Conservation (phyloP, 345 rosid genomes). For the Moringa oleifera region DNA sequence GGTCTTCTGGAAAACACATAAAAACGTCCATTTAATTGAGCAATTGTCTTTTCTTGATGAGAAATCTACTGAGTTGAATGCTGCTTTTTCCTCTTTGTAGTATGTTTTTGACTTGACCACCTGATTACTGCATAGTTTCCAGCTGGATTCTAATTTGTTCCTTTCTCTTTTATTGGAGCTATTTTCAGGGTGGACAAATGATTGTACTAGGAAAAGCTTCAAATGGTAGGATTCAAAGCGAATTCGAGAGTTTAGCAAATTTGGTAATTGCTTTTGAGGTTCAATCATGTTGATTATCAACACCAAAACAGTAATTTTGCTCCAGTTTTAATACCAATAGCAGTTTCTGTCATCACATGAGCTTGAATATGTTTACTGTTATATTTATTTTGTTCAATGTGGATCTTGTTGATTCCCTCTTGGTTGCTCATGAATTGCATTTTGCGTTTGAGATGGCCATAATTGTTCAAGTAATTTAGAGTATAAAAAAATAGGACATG, state of each 20-base stretch:
- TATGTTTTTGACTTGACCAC: too few relatives aligned
- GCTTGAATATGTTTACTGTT: neutral
- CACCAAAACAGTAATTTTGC: neutral
- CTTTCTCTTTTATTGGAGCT: neutral
- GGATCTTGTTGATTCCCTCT: too few relatives aligned
- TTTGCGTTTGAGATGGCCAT: too few relatives aligned
- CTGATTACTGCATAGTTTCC: neutral
- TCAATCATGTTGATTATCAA: constrained; percentile 1
- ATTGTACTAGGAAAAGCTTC: constrained; percentile 51
- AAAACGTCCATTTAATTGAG: neutral
- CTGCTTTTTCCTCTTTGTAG: neutral
- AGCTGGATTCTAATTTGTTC: neutral
- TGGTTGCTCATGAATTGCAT: too few relatives aligned
- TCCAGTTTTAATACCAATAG: too few relatives aligned
- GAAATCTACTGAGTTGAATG: neutral
- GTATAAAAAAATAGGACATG: too few relatives aligned
- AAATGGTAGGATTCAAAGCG: constrained; percentile 35
- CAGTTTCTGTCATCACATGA: neutral
- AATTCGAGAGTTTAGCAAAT: constrained; percentile 44
- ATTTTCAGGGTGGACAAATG: constrained; percentile 53
- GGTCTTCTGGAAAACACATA: too few relatives aligned
- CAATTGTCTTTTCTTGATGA: neutral
- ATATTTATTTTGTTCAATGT: too few relatives aligned
- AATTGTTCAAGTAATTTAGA: too few relatives aligned
- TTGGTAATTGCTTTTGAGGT: constrained; percentile 28